Evolutionary conservation across 2,329 filamentous ascomycete genomes (phyloP), one percentile per base, ranked within the genome.

Genomic region (Cladosporium oxysporum): DNA sequence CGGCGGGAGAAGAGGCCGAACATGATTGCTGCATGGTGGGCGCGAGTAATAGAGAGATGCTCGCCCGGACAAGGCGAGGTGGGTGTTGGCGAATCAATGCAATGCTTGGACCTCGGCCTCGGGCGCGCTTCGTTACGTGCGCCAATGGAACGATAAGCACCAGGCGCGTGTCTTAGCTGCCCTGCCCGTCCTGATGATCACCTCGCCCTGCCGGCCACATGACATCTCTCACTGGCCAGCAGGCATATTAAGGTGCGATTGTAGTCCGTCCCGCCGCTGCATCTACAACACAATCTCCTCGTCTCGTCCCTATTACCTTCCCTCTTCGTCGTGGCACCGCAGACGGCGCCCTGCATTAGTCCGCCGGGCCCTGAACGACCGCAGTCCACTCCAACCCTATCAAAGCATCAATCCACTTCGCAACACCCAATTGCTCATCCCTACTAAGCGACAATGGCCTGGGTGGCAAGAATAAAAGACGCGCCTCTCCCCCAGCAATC

Each of bases 311-410:
- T n/a, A 44, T 33, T 53, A 53, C 33, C 49, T 58, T 66, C 64
- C 50, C 35, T 50, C 61, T 50, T 11, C 31, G 26, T 53, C 29
- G 33, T 57, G 23, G 37, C 41, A 53, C 31, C 18, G 28, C 62
- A 64, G 35, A 58, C 62, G 53, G 62, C 23, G 44, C 29, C 53
- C 31, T 58, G 53, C 57, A 58, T 65, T 59, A 60, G 47, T 16
- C 37, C 37, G 6, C 26, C 12, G 11, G 10, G 29, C 52, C 52
- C 52, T 55, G 52, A 55, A 23, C 69, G 64, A 66, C 62, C 66
- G 52, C 67, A 64, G 66, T 49, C 61, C 35, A 53, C 52, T 64
- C 41, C 29, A 63, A 66, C 53, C 64, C 62, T 52, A 62, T 57
- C 28, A 63, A 63, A 37, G 49, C 57, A 64, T 31, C 33, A 53